phyloP scores from a whole-genome alignment of 1,284 basidiomycete species.

The Phenoliferia sp. region DNA sequence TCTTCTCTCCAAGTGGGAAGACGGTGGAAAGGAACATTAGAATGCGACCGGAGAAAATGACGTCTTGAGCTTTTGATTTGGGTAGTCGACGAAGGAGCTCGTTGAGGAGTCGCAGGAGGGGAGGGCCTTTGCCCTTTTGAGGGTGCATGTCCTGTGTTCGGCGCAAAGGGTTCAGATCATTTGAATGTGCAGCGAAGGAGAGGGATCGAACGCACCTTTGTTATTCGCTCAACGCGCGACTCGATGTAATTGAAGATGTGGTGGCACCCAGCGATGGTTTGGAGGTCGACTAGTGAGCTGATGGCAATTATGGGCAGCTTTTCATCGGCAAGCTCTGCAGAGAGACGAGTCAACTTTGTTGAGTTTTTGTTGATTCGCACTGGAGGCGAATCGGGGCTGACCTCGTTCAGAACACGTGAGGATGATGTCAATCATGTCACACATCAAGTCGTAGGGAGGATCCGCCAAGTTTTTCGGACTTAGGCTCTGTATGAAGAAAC shows the following conservation, averaged over 20 bases:
- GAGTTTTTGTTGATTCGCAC: conserved; percentile 46
- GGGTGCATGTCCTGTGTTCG: conserved; percentile 59
- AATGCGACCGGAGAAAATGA: conserved; percentile 81
- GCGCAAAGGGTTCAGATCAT: background rate
- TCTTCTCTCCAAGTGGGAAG: conserved; percentile 79
- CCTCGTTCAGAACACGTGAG: conserved; percentile 68
- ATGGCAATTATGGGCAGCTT: conserved; percentile 60
- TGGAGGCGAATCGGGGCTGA: conserved; percentile 47
- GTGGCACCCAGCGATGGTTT: conserved; percentile 73
- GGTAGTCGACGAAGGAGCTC: conserved; percentile 77
- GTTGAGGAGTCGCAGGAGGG: conserved; percentile 76
- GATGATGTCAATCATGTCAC: conserved; percentile 58
- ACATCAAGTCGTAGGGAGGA: conserved; percentile 14
- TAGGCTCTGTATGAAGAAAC: too few species aligned
- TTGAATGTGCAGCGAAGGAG: background rate
- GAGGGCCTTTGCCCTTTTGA: conserved; percentile 76
- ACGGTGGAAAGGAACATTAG: conserved; percentile 76
- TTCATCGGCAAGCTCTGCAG: conserved; percentile 44
- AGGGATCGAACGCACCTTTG: conserved; percentile 43
- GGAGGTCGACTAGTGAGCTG: conserved; percentile 70
- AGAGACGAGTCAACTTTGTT: conserved; percentile 22
- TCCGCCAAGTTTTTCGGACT: too few species aligned
- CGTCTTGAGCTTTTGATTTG: conserved; percentile 67
- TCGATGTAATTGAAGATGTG: conserved; percentile 82
- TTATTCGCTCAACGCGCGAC: conserved; percentile 58